Conservation (phyloP, 2,329 filamentous ascomycete genomes). For the Alternaria rosae region DNA sequence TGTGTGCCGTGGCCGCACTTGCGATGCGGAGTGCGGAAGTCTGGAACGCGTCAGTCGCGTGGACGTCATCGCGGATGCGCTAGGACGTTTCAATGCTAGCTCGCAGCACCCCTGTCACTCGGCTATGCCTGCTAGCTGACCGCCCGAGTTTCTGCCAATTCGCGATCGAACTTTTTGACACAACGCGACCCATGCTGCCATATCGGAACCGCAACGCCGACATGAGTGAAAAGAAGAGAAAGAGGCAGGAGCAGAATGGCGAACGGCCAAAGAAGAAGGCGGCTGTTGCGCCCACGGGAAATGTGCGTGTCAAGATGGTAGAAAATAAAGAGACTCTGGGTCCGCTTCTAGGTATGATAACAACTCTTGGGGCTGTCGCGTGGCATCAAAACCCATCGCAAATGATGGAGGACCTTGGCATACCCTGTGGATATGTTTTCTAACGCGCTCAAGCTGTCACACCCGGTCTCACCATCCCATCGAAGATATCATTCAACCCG, state of each 20-base stretch:
- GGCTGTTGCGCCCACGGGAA: constrained; percentile 49
- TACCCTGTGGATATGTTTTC: fast-evolving
- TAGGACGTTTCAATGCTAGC: background rate
- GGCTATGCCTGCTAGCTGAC: constrained; percentile 16
- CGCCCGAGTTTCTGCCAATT: constrained; percentile 32
- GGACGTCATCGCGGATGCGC: constrained; percentile 19
- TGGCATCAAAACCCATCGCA: background rate
- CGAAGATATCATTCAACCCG: constrained; percentile 56
- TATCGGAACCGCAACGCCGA: constrained; percentile 20
- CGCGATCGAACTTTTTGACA: constrained; percentile 36
- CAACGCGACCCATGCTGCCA: constrained; percentile 14
- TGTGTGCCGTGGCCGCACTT: constrained; percentile 5
- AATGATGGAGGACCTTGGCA: background rate
- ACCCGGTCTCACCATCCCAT: constrained; percentile 53
- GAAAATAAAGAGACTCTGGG: constrained; percentile 57
- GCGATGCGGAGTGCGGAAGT: background rate
- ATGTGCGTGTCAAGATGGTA: constrained; percentile 55
- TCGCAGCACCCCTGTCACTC: constrained; percentile 4
- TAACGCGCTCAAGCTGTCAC: constrained; percentile 44
- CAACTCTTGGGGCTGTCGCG: background rate
- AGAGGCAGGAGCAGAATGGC: constrained; percentile 41
- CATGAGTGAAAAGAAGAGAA: constrained; percentile 51
- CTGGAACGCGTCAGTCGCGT: constrained; percentile 22
- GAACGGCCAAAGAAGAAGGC: constrained; percentile 55
- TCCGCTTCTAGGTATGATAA: constrained; percentile 58